phyloP scores from a whole-genome alignment of 1,284 basidiomycete species.

The Cronartium quercuum region DNA sequence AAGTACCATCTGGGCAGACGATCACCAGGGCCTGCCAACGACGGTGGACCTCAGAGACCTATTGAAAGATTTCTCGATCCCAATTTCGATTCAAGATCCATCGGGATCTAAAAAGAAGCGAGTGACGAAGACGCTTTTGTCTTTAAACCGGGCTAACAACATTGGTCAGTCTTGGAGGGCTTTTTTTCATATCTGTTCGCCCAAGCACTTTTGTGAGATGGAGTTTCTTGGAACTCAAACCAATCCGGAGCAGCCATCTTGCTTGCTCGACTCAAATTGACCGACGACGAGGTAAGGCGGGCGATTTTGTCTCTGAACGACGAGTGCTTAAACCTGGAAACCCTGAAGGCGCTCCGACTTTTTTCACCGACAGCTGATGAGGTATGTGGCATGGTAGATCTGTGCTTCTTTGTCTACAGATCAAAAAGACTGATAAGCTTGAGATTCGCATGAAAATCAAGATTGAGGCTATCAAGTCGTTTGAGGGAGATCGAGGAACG shows the following conservation, averaged over 20 bases:
- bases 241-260: constrained; percentile 60
- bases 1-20: constrained; percentile 67
- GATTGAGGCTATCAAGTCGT: constrained; percentile 46
- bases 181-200: neutral
- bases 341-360: constrained; percentile 64
- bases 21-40: constrained; percentile 47
- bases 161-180: constrained; percentile 56
- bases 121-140: constrained; percentile 63
- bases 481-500: constrained; percentile 53
- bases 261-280: constrained; percentile 66
- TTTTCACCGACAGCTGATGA: constrained; percentile 72
- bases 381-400: constrained; percentile 51
- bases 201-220: neutral
- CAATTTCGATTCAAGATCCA: constrained; percentile 51
- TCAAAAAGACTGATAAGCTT: neutral
- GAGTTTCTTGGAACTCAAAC: neutral
- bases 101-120: constrained; percentile 56
- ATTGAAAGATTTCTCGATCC: constrained; percentile 66
- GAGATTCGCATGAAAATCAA: constrained; percentile 58
- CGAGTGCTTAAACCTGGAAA: constrained; percentile 60
- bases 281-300: constrained; percentile 59
- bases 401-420: neutral
- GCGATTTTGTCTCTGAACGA: constrained; percentile 69
- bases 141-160: constrained; percentile 76
- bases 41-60: constrained; percentile 63